Evolutionary conservation across 805 yeast species (phyloP), one percentile per base, ranked within the genome.

Genomic region (Lipomyces chichibuensis): DNA sequence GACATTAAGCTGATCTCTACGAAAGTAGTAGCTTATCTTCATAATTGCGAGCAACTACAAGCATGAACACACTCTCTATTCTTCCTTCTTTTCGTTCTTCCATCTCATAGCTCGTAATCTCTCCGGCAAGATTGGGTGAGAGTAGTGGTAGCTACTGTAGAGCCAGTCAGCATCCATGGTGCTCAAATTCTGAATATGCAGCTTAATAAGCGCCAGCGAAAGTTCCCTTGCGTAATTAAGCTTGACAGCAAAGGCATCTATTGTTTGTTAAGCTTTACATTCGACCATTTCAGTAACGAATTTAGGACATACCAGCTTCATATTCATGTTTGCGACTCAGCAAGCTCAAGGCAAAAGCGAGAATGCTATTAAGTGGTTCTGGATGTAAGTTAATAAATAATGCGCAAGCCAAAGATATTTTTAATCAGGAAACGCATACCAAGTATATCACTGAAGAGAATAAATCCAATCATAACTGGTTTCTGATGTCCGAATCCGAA

Each of bases 61-160:
- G 1, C 39, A 13, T 35, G 53, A 3, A 9, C 23, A 5, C 5
- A 9, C 17, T 52, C 29, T 46, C 59, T 61, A 65, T 53, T 71
- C 67, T 2, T 29, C 57, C 64, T 71, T 69, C 59, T 72, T 64
- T 33, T 54, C 62, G 32, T 61, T 58, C 56, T 54, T 43, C 69
- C 71, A 71, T 17, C 87, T 88, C 68, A 95, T 83, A 7, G 97
- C 96, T 57, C 81, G 77, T 73, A 95, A 83, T 81, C 99, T 88
- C 81, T 95, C 98, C 20, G 94, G 87, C 74, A 94, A 80, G 65
- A 91, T 90, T 60, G 99, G 99, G 75, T 95, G 99, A 60, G 94
- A 88, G 79, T 90, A 88, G 76, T 88, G 92, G 79, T 91, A 94
- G 56, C 95, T 88, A 25, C 97, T 89, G 79, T 88, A 95, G 71